Conservation (phyloP, 495 filamentous ascomycete species). For the Hyphodiscus hymeniophilus region DNA sequence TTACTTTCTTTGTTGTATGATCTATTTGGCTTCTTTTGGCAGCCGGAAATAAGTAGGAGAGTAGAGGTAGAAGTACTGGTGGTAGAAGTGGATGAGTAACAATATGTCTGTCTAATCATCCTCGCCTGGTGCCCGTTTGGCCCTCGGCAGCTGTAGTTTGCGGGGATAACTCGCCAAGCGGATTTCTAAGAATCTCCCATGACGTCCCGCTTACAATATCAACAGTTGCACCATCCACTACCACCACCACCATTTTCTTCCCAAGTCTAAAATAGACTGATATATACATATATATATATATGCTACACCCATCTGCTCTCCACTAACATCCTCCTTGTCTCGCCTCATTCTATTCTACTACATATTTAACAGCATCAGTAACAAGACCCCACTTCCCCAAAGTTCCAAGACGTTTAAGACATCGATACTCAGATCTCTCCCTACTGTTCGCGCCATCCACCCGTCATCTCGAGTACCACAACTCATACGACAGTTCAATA, state of each 20-base stretch:
- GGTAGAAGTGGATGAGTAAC: too few species aligned
- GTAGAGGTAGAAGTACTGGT: too few species aligned
- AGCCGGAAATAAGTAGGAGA: too few species aligned
- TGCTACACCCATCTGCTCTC: not conserved
- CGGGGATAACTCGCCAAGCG: not conserved
- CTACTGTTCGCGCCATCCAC: not conserved
- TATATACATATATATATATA: not conserved
- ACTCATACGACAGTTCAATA: slow-evolving; percentile 1
- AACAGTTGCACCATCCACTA: not conserved
- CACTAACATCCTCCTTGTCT: not conserved
- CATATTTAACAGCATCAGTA: too few species aligned
- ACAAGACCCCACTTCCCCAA: too few species aligned
- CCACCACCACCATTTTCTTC: not conserved
- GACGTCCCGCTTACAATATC: slow-evolving; percentile 13
- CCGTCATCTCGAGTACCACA: not conserved
- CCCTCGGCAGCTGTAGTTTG: not conserved
- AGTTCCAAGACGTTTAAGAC: not conserved
- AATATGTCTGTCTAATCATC: too few species aligned
- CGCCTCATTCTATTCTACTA: too few species aligned
- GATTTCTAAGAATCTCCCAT: slow-evolving; percentile 8
- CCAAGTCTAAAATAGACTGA: not conserved
- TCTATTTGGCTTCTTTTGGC: too few species aligned
- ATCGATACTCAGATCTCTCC: not conserved
- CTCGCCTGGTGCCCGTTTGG: not conserved
- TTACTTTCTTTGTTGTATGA: too few species aligned